Conservation (phyloP, 495 filamentous ascomycete genomes). For the Staphylotrichum tortipilum region DNA sequence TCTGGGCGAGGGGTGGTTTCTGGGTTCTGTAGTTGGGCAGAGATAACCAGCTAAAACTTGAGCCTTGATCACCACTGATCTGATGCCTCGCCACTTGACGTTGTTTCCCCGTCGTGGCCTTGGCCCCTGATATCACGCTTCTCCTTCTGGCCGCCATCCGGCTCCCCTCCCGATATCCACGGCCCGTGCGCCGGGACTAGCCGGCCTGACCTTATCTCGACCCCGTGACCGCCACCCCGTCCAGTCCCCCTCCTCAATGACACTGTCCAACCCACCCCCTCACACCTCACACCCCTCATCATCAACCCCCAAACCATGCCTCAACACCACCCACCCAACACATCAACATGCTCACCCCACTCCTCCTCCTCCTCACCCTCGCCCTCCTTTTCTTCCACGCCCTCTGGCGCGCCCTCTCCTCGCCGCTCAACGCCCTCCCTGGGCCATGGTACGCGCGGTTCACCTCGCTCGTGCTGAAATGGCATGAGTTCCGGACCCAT, state of each 20-base stretch:
- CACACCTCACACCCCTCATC: no score
- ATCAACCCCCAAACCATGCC: neutral
- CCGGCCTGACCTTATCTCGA: no score
- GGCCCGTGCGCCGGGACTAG: conserved; percentile 6
- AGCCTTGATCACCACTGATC: no score
- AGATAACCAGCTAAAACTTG: no score
- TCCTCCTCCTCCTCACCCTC: conserved; percentile 15
- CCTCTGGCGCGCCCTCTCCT: conserved; percentile 20
- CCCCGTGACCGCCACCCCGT: conserved; percentile 2
- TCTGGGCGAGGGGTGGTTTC: no score
- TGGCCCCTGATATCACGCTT: no score
- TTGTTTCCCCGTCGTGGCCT: no score
- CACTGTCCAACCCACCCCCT: neutral
- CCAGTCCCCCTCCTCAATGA: neutral
- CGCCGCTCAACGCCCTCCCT: conserved; percentile 40
- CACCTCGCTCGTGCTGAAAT: conserved; percentile 47
- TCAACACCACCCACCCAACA: no score
- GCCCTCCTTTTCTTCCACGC: conserved; percentile 16
- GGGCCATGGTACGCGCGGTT: conserved; percentile 46
- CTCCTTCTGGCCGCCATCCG: no score
- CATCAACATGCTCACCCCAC: conserved; percentile 10
- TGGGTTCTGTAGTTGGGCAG: no score
- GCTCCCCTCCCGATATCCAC: no score
- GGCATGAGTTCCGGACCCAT: conserved; percentile 47
- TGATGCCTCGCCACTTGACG: no score